A percentile compares a stretch with the other conserved stretches of the same genome.
phyloP scores from a whole-genome alignment of 805 yeast species.

The Vanderwaltozyma verrucispora region DNA sequence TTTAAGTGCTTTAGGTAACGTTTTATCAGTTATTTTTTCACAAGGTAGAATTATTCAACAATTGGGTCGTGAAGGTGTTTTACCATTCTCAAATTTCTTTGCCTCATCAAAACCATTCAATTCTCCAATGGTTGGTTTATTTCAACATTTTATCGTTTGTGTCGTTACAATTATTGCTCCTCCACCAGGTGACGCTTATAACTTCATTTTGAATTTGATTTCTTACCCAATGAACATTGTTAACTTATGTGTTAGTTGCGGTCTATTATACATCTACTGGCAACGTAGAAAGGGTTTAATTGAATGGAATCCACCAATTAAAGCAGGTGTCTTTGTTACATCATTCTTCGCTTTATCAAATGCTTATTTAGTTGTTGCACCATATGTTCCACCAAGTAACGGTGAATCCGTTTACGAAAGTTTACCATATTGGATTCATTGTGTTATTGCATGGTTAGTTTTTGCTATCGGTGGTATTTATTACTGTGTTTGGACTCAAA shows the following conservation, averaged over 20 bases:
- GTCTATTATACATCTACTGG: constrained; percentile 44
- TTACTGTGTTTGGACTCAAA: constrained; percentile 53
- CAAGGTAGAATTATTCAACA: constrained; percentile 77
- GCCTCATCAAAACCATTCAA: constrained; percentile 64
- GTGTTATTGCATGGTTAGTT: constrained; percentile 75
- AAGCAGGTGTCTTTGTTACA: constrained; percentile 53
- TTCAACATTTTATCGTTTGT: constrained; percentile 71
- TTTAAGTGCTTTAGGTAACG: constrained; percentile 72
- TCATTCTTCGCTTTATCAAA: constrained; percentile 56
- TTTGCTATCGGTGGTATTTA: constrained; percentile 55
- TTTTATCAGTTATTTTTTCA: constrained; percentile 66
- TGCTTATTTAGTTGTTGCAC: constrained; percentile 60
- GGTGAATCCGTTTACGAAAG: constrained; percentile 59
- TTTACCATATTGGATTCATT: constrained; percentile 69
- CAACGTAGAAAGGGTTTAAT: constrained; percentile 39
- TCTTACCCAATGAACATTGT: constrained; percentile 76
- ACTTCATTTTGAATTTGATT: constrained; percentile 67
- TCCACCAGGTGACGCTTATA: constrained; percentile 83
- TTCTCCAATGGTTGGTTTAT: constrained; percentile 62
- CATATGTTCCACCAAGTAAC: constrained; percentile 62
- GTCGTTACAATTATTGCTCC: constrained; percentile 65
- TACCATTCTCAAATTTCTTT: constrained; percentile 64
- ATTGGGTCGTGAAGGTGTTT: constrained; percentile 70
- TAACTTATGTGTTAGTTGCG: constrained; percentile 53
- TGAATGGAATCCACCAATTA: constrained; percentile 64